phyloP scores from a whole-genome alignment of 1,284 basidiomycete species.

The Moesziomyces antarcticus region DNA sequence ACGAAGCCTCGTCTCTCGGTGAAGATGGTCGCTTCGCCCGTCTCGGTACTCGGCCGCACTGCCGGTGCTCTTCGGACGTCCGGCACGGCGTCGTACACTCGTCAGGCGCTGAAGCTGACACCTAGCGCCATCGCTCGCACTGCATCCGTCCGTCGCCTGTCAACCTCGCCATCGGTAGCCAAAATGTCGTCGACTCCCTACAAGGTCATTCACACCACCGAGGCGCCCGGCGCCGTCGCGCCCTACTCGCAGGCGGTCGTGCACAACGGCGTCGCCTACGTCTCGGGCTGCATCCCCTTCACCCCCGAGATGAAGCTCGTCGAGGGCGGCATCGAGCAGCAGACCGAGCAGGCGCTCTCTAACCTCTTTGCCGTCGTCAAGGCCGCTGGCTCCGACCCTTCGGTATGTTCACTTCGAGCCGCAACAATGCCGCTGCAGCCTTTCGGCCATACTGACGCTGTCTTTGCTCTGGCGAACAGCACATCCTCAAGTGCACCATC shows the following conservation, averaged over 20 bases:
- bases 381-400: slow-evolving; percentile 74
- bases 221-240: slow-evolving; percentile 65
- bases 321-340: slow-evolving; percentile 79
- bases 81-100: background rate
- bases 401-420: slow-evolving; percentile 10
- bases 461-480: slow-evolving; percentile 5
- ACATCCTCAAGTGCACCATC: slow-evolving; percentile 71
- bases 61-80: background rate
- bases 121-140: background rate
- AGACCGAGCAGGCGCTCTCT: slow-evolving; percentile 84
- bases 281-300: slow-evolving; percentile 89
- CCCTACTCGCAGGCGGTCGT: slow-evolving; percentile 76
- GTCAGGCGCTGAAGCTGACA: slow-evolving; percentile 10
- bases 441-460: background rate
- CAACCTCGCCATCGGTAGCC: slow-evolving; percentile 7
- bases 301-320: slow-evolving; percentile 82
- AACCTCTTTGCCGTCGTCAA: slow-evolving; percentile 87
- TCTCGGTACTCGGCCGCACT: background rate
- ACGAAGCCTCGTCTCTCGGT: background rate
- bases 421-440: background rate
- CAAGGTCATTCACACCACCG: slow-evolving; percentile 60
- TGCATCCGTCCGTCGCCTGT: background rate
- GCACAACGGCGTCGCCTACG: slow-evolving; percentile 84
- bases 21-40: background rate
- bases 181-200: slow-evolving; percentile 49